Percentiles rank a stretch among this genome's conserved stretches.
Evolutionary conservation across 768 basidiomycete species (phyloP).

Genomic region (Boletus subcaerulescens): DNA sequence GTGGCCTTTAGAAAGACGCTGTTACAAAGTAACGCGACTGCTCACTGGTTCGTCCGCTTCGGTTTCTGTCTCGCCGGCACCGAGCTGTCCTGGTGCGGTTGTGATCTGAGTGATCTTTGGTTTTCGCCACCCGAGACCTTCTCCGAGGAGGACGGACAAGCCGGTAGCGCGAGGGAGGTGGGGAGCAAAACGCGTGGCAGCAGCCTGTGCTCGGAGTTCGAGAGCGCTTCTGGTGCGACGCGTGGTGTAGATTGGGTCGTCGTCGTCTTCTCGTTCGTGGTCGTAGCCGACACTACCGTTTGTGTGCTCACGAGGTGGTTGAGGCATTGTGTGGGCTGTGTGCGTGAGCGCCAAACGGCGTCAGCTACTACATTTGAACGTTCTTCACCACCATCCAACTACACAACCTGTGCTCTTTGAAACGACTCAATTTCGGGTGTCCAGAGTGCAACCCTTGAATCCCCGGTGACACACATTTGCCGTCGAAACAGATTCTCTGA

Average conservation of each 20-base stretch:
- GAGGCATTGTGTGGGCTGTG: neutral
- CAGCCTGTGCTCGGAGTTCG: conserved; percentile 16
- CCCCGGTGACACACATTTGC: too few species aligned
- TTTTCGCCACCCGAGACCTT: conserved; percentile 31
- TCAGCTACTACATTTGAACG: too few species aligned
- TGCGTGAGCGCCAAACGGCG: too few species aligned
- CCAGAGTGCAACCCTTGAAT: too few species aligned
- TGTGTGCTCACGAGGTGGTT: neutral
- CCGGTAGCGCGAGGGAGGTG: conserved; percentile 17
- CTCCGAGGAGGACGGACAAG: conserved; percentile 25
- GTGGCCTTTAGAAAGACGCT: neutral
- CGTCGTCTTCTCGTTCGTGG: neutral
- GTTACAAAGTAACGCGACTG: conserved; percentile 2
- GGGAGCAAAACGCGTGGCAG: conserved; percentile 5
- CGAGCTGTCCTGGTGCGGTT: conserved; percentile 55
- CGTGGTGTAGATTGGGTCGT: conserved; percentile 14
- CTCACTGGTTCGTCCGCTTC: conserved; percentile 75
- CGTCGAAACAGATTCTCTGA: too few species aligned
- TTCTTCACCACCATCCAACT: too few species aligned
- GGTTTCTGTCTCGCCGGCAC: conserved; percentile 78
- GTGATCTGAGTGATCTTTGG: conserved; percentile 49
- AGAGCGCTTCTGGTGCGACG: conserved; percentile 23
- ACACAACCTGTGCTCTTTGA: too few species aligned
- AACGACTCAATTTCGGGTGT: too few species aligned
- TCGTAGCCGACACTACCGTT: neutral